These are phyloP conservation scores for Sporothrix pallida DNA, from an alignment of 2,329 filamentous ascomycete species.

Conservation along the genomic window DNA sequence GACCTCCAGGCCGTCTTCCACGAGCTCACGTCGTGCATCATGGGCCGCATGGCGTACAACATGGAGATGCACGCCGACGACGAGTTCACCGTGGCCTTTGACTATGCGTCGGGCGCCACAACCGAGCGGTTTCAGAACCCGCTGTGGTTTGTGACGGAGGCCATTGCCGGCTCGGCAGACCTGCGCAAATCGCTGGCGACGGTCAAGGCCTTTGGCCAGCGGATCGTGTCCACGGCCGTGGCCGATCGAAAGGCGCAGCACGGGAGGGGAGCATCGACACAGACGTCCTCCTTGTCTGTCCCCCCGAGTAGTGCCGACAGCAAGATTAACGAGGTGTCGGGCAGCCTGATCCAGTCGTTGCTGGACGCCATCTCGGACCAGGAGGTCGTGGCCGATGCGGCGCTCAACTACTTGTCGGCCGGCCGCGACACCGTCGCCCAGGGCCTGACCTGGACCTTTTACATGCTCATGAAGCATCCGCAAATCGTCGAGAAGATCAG, in stretches of 20 bases:
- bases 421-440: slow-evolving; percentile 69
- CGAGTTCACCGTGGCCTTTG: slow-evolving; percentile 65
- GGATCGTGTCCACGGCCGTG: slow-evolving; percentile 62
- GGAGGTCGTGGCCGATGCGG: slow-evolving; percentile 65
- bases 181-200: slow-evolving; percentile 51
- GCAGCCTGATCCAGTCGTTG: slow-evolving; percentile 65
- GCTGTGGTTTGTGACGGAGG: slow-evolving; percentile 64
- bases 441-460: slow-evolving; percentile 68
- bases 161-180: slow-evolving; percentile 52
- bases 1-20: slow-evolving; percentile 67
- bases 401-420: slow-evolving; percentile 69
- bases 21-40: slow-evolving; percentile 68
- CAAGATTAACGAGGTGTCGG: slow-evolving; percentile 52
- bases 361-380: slow-evolving; percentile 62
- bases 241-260: slow-evolving; percentile 45
- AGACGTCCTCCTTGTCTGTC: background rate
- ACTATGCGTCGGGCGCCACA: slow-evolving; percentile 65
- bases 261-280: background rate
- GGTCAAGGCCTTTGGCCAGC: slow-evolving; percentile 61
- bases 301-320: background rate
- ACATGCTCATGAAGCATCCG: slow-evolving; percentile 62
- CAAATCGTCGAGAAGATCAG: slow-evolving; percentile 50
- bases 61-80: slow-evolving; percentile 70
- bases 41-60: slow-evolving; percentile 72
- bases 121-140: slow-evolving; percentile 70